A percentile compares a stretch with the other conserved stretches of the same genome.
phyloP scores from a whole-genome alignment of 805 yeast genomes.

The Starmerella bacillaris region DNA sequence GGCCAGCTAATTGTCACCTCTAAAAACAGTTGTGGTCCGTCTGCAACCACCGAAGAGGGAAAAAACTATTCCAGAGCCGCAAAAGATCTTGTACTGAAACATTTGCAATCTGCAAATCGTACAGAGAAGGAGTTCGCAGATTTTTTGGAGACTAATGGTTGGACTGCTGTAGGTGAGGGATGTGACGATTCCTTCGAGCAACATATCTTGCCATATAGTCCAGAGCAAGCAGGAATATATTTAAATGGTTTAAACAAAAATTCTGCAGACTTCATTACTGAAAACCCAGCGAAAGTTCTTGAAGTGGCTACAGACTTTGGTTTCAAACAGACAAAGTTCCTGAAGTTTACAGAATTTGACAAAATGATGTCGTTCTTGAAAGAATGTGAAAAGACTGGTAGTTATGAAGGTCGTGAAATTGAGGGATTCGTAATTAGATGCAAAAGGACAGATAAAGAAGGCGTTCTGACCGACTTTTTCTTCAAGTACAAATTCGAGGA shows the following conservation, averaged over 20 bases:
- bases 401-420: constrained; percentile 49
- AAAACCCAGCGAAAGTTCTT: constrained; percentile 40
- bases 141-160: constrained; percentile 31
- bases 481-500: constrained; percentile 91
- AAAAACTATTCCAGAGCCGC: constrained; percentile 67
- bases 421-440: constrained; percentile 91
- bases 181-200: constrained; percentile 92
- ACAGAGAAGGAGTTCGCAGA: constrained; percentile 37
- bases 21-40: constrained; percentile 68
- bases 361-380: constrained; percentile 36
- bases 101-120: constrained; percentile 29
- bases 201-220: constrained; percentile 62
- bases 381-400: constrained; percentile 44
- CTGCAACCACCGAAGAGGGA: constrained; percentile 21
- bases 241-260: constrained; percentile 77
- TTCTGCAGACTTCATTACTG: constrained; percentile 42
- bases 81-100: constrained; percentile 36
- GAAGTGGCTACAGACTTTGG: constrained; percentile 52
- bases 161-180: constrained; percentile 80
- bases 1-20: constrained; percentile 77
- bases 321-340: constrained; percentile 37
- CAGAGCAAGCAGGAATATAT: constrained; percentile 60
- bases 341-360: constrained; percentile 25
- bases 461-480: constrained; percentile 34
- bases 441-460: constrained; percentile 17